Conservation (phyloP, 1,284 basidiomycete genomes). For the Melampsora americana region DNA sequence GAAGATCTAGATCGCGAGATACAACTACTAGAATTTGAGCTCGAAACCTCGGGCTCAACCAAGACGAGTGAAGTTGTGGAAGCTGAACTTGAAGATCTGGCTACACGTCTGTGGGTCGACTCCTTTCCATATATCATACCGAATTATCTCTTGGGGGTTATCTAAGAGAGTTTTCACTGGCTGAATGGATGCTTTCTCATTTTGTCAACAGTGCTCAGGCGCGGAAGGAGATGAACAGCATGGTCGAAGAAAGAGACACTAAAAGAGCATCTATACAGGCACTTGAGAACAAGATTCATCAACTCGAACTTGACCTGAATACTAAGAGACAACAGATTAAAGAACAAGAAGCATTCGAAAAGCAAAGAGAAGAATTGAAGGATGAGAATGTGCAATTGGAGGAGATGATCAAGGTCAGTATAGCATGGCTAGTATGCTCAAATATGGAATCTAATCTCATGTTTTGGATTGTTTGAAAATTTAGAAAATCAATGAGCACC, state of each 20-base stretch:
- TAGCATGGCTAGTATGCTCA: background rate
- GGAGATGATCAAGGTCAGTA: constrained; percentile 21
- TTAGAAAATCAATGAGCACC: constrained; percentile 66
- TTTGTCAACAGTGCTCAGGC: constrained; percentile 8
- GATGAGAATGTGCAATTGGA: constrained; percentile 24
- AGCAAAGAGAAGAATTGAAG: constrained; percentile 29
- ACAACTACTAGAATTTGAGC: constrained; percentile 65
- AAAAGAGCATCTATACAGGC: constrained; percentile 22
- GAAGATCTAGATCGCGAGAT: constrained; percentile 67
- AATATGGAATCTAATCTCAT: constrained; percentile 58
- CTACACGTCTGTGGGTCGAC: constrained; percentile 64
- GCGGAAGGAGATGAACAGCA: constrained; percentile 21
- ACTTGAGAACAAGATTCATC: constrained; percentile 35
- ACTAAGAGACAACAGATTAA: constrained; percentile 31
- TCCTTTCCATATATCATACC: constrained; percentile 41
- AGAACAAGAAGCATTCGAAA: constrained; percentile 23
- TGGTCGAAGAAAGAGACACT: constrained; percentile 18
- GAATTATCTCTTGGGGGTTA: background rate
- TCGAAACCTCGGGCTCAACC: constrained; percentile 68
- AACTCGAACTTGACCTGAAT: constrained; percentile 34
- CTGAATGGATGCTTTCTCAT: background rate
- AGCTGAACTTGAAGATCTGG: constrained; percentile 65
- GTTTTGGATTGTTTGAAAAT: constrained; percentile 3
- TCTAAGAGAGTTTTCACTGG: background rate
- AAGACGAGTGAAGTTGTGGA: constrained; percentile 83